phyloP scores from a whole-genome alignment of 495 filamentous ascomycete species.

The Venustampulla echinocandica region DNA sequence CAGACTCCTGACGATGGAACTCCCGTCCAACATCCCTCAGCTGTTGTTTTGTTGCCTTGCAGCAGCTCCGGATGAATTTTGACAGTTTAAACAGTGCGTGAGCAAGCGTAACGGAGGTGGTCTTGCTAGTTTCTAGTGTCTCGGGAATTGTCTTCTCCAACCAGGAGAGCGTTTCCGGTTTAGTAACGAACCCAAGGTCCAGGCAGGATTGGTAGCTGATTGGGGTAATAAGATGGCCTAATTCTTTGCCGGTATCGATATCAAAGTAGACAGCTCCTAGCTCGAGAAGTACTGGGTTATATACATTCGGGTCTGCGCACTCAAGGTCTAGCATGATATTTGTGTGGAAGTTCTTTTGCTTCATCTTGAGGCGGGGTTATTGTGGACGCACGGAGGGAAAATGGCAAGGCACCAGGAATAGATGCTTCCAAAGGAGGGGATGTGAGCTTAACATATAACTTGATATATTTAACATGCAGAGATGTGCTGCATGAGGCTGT shows the following conservation, averaged over 20 bases:
- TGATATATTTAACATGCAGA: too few species aligned
- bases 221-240: background rate
- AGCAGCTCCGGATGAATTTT: background rate
- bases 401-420: background rate
- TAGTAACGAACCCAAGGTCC: background rate
- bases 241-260: constrained; percentile 4
- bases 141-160: constrained; percentile 3
- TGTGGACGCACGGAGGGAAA: background rate
- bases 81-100: background rate
- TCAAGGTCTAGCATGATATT: constrained; percentile 14
- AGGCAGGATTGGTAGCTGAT: constrained; percentile 9
- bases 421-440: too few species aligned
- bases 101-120: background rate
- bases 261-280: constrained; percentile 9
- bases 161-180: background rate
- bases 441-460: too few species aligned
- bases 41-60: background rate
- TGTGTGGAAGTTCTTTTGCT: constrained; percentile 6
- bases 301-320: background rate
- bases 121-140: constrained; percentile 2
- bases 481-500: too few species aligned
- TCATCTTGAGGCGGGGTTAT: constrained; percentile 4
- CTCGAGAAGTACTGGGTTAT: constrained; percentile 6
- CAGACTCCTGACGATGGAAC: background rate
- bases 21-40: background rate